Conservation (phyloP, 176 grass and related monocot genomes). For the Oryza rufipogon region DNA sequence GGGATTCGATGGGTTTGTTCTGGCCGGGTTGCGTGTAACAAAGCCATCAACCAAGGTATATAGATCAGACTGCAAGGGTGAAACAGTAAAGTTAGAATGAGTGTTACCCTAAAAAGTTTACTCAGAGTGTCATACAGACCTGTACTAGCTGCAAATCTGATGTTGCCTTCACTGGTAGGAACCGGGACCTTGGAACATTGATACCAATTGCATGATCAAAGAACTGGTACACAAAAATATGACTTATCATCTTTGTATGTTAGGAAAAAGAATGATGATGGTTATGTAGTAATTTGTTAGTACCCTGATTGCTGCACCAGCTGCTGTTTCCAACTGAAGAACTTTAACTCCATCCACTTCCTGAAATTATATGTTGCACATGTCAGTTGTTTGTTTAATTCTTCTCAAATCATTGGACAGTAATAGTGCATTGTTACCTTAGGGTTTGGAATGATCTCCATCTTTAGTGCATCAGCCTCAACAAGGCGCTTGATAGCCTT, state of each 20-base stretch:
- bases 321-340: conserved; percentile 93
- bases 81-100: conserved; percentile 5
- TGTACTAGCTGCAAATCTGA: conserved; percentile 93
- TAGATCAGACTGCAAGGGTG: conserved; percentile 76
- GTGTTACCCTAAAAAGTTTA: neutral
- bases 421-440: conserved; percentile 53
- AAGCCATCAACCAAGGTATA: conserved; percentile 92
- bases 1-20: conserved; percentile 79
- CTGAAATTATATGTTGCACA: conserved; percentile 46
- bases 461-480: conserved; percentile 90
- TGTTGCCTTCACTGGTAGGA: conserved; percentile 90
- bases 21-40: conserved; percentile 73
- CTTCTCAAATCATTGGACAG: neutral
- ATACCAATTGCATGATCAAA: conserved; percentile 86
- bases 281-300: neutral
- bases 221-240: conserved; percentile 59
- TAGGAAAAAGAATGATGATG: conserved; percentile 5
- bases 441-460: conserved; percentile 99
- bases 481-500: conserved; percentile 90
- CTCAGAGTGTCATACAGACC: conserved; percentile 43
- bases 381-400: neutral
- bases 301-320: conserved; percentile 94
- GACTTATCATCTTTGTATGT: conserved; percentile 25
- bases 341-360: conserved; percentile 93
- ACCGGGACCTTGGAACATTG: conserved; percentile 85